phyloP scores from a whole-genome alignment of 2,329 filamentous ascomycete genomes.

The Neopestalotiopsis sp. region DNA sequence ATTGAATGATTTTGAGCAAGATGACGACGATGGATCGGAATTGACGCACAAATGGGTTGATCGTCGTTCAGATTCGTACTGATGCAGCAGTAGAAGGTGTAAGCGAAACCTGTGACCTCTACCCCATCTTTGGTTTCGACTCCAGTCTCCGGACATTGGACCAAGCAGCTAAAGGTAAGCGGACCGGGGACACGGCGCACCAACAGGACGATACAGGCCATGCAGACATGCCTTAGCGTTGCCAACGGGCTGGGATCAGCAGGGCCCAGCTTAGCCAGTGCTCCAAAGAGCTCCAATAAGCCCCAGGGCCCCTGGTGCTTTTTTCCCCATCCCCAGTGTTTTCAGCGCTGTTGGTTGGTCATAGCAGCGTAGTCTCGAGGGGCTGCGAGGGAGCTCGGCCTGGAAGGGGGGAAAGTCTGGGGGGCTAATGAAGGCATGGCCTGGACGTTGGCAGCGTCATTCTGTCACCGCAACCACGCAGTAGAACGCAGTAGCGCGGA shows the following conservation, averaged over 20 bases:
- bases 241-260: constrained; percentile 15
- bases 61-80: background rate
- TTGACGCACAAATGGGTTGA: background rate
- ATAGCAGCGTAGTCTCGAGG: background rate
- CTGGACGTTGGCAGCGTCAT: constrained; percentile 1
- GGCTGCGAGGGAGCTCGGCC: background rate
- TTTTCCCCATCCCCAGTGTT: constrained; percentile 6
- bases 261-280: background rate
- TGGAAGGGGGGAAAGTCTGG: background rate
- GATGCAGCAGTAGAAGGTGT: background rate
- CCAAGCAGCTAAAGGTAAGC: background rate
- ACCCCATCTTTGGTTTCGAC: constrained; percentile 2
- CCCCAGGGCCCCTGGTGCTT: background rate
- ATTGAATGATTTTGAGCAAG: too few species aligned
- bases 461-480: background rate
- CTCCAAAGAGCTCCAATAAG: too few species aligned
- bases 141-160: background rate
- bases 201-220: constrained; percentile 3
- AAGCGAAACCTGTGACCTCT: background rate
- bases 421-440: background rate
- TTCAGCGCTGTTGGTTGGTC: constrained; percentile 7
- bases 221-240: constrained; percentile 5
- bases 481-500: constrained; percentile 14
- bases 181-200: constrained; percentile 4
- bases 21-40: too few species aligned